These are phyloP conservation scores for Phytophthora sp. DNA, from an alignment of 352 stramenopile genomes.

Conservation along the genomic window DNA sequence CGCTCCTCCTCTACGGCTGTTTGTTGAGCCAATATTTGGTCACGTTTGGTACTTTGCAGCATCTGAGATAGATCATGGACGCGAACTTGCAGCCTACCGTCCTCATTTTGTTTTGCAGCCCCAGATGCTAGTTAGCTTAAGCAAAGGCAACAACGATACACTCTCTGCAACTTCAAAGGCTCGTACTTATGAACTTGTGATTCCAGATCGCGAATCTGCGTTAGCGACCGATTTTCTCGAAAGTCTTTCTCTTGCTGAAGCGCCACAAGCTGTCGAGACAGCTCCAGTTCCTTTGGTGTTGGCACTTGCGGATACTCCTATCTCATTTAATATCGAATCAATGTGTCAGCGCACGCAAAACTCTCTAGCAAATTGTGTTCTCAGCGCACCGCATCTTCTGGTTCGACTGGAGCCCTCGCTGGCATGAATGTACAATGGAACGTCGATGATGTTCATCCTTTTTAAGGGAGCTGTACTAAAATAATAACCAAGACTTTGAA, in stretches of 20 bases:
- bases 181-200: conserved; percentile 73
- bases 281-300: conserved; percentile 75
- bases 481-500: too few species aligned
- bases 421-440: conserved; percentile 15
- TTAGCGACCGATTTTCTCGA: conserved; percentile 59
- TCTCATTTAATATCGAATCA: too few species aligned
- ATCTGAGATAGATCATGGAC: conserved; percentile 58
- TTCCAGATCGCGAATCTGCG: conserved; percentile 74
- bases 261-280: conserved; percentile 67
- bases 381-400: conserved; percentile 48
- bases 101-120: not conserved
- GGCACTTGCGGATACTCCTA: conserved; percentile 76
- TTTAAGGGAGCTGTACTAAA: not conserved
- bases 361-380: too few species aligned
- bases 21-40: conserved; percentile 65
- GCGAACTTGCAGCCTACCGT: conserved; percentile 58
- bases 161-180: conserved; percentile 1
- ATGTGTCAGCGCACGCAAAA: too few species aligned
- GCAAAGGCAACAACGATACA: too few species aligned
- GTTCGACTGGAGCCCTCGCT: conserved; percentile 20
- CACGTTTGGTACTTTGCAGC: conserved; percentile 64
- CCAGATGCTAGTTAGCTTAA: not conserved
- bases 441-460: not conserved
- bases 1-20: conserved; percentile 55
- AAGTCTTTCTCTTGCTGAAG: conserved; percentile 75